These are phyloP conservation scores for Tolypocladium endophyticum DNA, from an alignment of 2,329 filamentous ascomycete genomes.

Conservation along the genomic window DNA sequence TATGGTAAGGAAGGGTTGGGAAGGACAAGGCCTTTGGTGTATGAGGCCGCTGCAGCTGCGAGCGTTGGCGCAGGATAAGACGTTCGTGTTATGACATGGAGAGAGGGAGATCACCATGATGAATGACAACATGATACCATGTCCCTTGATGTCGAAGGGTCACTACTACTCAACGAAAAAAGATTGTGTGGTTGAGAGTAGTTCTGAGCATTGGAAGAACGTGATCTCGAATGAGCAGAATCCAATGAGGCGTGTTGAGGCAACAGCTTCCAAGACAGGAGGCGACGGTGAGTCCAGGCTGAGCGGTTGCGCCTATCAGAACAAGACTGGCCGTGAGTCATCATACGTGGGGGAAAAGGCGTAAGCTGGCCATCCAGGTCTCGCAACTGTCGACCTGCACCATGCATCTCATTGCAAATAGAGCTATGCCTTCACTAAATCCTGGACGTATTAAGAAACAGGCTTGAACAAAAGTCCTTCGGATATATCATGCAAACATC, in stretches of 20 bases:
- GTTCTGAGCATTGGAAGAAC: background rate
- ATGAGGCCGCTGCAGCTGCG: conserved; percentile 4
- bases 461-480: background rate
- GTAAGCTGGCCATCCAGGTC: background rate
- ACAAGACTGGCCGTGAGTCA: background rate
- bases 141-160: background rate
- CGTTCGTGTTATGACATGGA: background rate
- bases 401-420: background rate
- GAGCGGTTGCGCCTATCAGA: background rate
- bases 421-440: background rate
- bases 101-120: background rate
- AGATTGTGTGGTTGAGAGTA: background rate
- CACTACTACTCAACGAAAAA: background rate
- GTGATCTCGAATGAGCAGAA: background rate
- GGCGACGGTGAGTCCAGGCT: background rate
- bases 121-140: background rate
- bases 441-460: background rate
- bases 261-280: background rate
- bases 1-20: conserved; percentile 89
- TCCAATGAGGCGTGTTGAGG: background rate
- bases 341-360: background rate
- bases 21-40: conserved; percentile 49
- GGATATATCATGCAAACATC: background rate
- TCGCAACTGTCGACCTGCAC: background rate
- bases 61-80: background rate